Evolutionary conservation across 2,329 filamentous ascomycete species (phyloP).

Genomic region (Pseudocercospora fijiensis): DNA sequence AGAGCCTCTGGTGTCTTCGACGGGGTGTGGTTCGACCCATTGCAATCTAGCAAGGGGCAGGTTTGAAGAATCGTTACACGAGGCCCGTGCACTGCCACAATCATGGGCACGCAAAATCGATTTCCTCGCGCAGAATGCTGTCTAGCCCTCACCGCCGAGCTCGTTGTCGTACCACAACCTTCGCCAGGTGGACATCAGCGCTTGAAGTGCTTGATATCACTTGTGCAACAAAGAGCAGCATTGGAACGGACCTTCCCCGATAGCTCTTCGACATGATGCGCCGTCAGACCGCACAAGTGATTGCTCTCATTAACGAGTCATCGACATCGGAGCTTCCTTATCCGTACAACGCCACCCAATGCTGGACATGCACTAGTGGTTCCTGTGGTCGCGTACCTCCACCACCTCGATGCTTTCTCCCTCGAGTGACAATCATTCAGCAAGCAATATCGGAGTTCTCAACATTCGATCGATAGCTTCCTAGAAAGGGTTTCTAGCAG

Average conservation of each 20-base stretch:
- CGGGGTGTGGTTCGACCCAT: background rate
- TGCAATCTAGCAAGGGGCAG: background rate
- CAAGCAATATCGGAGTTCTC: no score
- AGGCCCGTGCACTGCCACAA: background rate
- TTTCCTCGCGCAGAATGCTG: background rate
- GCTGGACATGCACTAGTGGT: no score
- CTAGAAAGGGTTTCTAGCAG: no score
- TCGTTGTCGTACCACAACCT: background rate
- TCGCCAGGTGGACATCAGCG: background rate
- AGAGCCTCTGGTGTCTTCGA: background rate
- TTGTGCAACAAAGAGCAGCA: background rate
- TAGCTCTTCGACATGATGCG: background rate
- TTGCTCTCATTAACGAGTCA: no score
- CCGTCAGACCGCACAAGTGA: background rate
- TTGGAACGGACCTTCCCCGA: background rate
- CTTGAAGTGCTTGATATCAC: background rate
- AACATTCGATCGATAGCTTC: no score
- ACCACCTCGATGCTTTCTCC: no score
- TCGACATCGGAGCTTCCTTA: no score
- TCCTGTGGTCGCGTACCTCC: no score
- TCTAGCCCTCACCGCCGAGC: background rate
- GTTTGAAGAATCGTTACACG: background rate
- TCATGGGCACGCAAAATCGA: background rate
- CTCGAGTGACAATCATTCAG: no score
- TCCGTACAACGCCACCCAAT: no score